Evolutionary conservation across 148 eudicot genomes (phyloP), one percentile per base, ranked within the genome.

Genomic region (Diospyros kaki): DNA sequence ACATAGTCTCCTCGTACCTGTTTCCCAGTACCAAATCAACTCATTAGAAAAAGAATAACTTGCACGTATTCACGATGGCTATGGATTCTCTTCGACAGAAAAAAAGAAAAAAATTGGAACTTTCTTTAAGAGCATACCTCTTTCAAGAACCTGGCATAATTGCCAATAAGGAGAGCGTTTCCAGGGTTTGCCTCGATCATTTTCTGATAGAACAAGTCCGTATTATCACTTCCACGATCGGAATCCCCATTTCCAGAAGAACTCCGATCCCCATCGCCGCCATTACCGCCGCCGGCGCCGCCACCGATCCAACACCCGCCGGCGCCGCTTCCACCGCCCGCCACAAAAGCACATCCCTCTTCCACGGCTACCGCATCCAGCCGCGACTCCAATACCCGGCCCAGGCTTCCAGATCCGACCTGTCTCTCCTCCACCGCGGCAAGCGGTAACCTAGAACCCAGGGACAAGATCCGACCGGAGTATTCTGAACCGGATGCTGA

Each of bases 151-250:
- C 67, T 79, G 0, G 92, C 92, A 75, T 89, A 89, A 55, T 89
- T 89, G 4, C 86, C 72, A 50, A 89, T 78, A 70, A 89, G 53
- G 38, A 89, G 81, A 1, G 87, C 78, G 65, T 89, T 85, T n/a
- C 92, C 90, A 65, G 92, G 92, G 78, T 86, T 80, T 12, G 90
- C 90, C 75, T 85, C 82, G 44, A 89, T 81, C 92, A 89, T 85
- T 62, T 72, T 80, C 84, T 73, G 78, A 76, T 83, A 89, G 78
- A 84, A 89, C 82, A 9, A 41, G 62, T 89, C 92, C 6, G 84
- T 80, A 6, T 66, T 69, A 4, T 63, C 70, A n/a, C 41, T 73
- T 15, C 64, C 78, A 66, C 76, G 53, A 59, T 78, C 54, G 1
- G 64, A 18, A 56, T 68, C 77, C 65, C 73, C 55, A 62, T 77